Percentiles rank a stretch among this genome's conserved stretches.
These are phyloP conservation scores for Croton setiger DNA, from an alignment of 441 rosid species.

Conservation along the genomic window DNA sequence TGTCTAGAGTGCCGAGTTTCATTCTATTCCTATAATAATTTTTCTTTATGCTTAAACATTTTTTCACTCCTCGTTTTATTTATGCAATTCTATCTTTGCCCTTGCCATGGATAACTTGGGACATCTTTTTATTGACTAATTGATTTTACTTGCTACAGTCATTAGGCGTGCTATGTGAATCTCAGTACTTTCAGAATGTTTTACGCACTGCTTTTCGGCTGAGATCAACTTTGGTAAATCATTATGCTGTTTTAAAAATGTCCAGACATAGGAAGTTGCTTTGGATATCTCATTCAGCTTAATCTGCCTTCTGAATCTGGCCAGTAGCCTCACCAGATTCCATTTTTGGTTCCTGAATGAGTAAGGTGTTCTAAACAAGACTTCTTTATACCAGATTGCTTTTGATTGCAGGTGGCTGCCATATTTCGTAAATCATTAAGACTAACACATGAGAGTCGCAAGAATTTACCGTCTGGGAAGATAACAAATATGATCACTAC, in stretches of 20 bases:
- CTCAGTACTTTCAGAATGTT: constrained; percentile 82
- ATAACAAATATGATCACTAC: constrained; percentile 95
- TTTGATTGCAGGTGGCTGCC: constrained; percentile 71
- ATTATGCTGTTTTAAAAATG: constrained; percentile 6
- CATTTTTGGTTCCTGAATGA: constrained; percentile 8
- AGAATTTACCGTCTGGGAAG: constrained; percentile 84
- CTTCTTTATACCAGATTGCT: constrained; percentile 13
- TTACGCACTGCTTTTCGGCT: constrained; percentile 81
- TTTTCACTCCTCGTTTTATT: neutral
- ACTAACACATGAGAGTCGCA: constrained; percentile 78
- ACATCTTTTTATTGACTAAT: constrained; percentile 12
- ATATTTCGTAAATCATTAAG: constrained; percentile 79
- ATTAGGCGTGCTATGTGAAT: constrained; percentile 73
- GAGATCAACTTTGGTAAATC: constrained; percentile 88
- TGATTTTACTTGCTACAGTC: constrained; percentile 46
- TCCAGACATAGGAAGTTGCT: neutral
- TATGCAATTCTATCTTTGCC: neutral
- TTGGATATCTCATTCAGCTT: constrained; percentile 7
- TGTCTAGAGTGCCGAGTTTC: neutral
- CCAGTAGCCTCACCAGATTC: constrained; percentile 1
- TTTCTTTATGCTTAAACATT: neutral
- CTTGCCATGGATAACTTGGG: neutral
- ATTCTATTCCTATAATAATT: neutral
- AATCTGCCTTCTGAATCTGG: constrained; percentile 8
- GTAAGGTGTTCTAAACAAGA: neutral